phyloP scores from a whole-genome alignment of 2,329 filamentous ascomycete species.

The Aureobasidium lini region DNA sequence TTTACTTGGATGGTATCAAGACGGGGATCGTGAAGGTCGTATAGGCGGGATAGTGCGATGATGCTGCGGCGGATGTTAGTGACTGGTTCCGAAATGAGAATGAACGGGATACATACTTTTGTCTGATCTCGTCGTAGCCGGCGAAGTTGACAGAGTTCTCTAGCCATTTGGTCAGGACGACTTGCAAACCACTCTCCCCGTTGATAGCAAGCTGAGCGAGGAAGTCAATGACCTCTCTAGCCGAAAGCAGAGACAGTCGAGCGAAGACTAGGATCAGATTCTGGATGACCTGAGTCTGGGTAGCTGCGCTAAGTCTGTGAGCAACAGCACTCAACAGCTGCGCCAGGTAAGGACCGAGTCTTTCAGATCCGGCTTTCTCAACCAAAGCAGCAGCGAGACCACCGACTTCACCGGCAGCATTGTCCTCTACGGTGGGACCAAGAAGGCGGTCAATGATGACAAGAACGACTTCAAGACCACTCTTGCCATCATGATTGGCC shows the following conservation, averaged over 20 bases:
- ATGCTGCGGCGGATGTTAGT: conserved; percentile 49
- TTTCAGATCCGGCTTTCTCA: conserved; percentile 86
- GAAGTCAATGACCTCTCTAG: conserved; percentile 87
- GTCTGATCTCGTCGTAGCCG: conserved; percentile 94
- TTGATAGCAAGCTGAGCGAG: conserved; percentile 61
- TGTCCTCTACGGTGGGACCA: conserved; percentile 77
- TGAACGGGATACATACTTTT: conserved; percentile 61
- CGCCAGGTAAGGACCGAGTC: conserved; percentile 80
- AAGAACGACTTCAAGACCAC: conserved; percentile 79
- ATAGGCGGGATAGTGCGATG: conserved; percentile 86
- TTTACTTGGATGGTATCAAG: conserved; percentile 75
- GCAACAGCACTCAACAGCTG: conserved; percentile 87
- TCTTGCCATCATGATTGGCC: conserved; percentile 70
- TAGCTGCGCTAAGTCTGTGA: conserved; percentile 70
- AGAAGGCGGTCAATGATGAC: conserved; percentile 89
- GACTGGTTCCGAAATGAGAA: conserved; percentile 9
- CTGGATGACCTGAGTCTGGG: conserved; percentile 86
- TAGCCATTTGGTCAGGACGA: conserved; percentile 90
- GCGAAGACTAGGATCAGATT: conserved; percentile 94
- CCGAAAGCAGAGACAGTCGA: conserved; percentile 74
- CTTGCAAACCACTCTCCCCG: conserved; percentile 72
- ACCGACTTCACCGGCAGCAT: conserved; percentile 91
- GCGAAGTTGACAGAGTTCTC: conserved; percentile 96
- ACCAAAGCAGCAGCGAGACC: conserved; percentile 90
- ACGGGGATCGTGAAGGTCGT: conserved; percentile 75